Evolutionary conservation across 495 filamentous ascomycete genomes (phyloP), one percentile per base, ranked within the genome.

Genomic region (Penicillium argentinense): DNA sequence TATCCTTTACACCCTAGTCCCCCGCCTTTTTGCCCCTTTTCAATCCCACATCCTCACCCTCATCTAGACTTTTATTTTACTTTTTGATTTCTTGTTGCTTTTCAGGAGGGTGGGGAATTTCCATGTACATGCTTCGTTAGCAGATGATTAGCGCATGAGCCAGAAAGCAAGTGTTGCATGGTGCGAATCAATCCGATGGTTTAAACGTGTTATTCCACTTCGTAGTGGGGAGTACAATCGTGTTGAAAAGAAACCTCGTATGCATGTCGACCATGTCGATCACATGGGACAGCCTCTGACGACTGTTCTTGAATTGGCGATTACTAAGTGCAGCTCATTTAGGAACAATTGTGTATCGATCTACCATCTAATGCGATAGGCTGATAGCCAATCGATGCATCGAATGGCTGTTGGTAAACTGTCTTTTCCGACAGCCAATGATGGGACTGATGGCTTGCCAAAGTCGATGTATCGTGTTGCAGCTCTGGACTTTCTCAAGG

Each of bases 91-190:
- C 18, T 13, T 26, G 38, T 33, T 44, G 30, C 5, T 19, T 30
- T 37, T 21, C 30, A 16, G 14, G 6, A 33, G 36, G 33, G 16
- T 9, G 28, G 25, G 28, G 28, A 12, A 23, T 9, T 49, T 59
- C 51, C 47, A 54, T 59, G 56, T 62, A 62, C 47, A 62, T 62
- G 59, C 49, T 62, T 59, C 38, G 37, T 42, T 55, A 49, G 41
- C 42, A 60, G 56, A 50, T 53, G 38, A 53, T 39, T 49, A 50
- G 48, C 26, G 51, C 37, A 49, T 53, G 44, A 39, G 39, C 26
- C 42, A 47, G 32, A 47, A 39, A 37, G 43, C 26, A 47, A 37
- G 32, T 51, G 30, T 33, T 50, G 41, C 49, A 49, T 57, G 49
- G 39, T 44, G 53, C 42, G 48, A 42, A 40, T 29, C 36, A 18